Conservation (phyloP, 164 flowering plant species). For the Cinnamomum micranthum region DNA sequence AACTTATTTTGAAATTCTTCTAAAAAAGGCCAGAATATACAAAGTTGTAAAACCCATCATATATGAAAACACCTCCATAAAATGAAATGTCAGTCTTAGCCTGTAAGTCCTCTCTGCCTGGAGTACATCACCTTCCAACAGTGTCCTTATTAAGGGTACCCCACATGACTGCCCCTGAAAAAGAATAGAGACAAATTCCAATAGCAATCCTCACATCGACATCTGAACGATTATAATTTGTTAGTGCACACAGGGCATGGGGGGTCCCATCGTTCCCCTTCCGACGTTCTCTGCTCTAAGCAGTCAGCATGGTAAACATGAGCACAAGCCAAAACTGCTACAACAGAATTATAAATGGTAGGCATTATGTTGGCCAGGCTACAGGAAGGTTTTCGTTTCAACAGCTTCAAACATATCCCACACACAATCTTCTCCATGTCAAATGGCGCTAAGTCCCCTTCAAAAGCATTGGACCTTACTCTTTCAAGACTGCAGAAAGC, state of each 20-base stretch:
- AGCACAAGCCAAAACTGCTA: conserved; percentile 67
- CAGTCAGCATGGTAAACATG: conserved; percentile 68
- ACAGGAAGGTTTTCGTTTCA: conserved; percentile 31
- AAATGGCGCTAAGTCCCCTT: conserved; percentile 18
- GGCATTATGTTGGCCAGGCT: conserved; percentile 19
- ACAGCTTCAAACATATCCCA: conserved; percentile 42
- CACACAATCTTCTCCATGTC: conserved; percentile 41
- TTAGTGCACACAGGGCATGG: conserved; percentile 49
- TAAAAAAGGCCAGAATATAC: background rate
- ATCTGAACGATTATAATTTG: background rate
- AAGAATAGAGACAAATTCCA: conserved; percentile 5
- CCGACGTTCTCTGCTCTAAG: conserved; percentile 44
- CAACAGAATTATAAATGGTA: conserved; percentile 35
- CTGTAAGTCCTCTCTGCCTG: background rate
- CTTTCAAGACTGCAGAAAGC: conserved; percentile 34
- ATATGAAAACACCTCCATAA: background rate
- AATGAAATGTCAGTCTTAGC: background rate
- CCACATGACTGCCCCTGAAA: conserved; percentile 3
- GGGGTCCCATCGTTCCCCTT: conserved; percentile 45
- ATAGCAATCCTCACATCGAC: background rate
- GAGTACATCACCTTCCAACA: background rate
- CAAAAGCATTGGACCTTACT: conserved; percentile 31
- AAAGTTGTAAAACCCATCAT: background rate
- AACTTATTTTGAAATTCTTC: background rate
- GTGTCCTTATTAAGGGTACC: background rate